A percentile compares a stretch with the other conserved stretches of the same genome.
Evolutionary conservation across 352 stramenopile species (phyloP).

Genomic region (Globisporangium megalacanthum): DNA sequence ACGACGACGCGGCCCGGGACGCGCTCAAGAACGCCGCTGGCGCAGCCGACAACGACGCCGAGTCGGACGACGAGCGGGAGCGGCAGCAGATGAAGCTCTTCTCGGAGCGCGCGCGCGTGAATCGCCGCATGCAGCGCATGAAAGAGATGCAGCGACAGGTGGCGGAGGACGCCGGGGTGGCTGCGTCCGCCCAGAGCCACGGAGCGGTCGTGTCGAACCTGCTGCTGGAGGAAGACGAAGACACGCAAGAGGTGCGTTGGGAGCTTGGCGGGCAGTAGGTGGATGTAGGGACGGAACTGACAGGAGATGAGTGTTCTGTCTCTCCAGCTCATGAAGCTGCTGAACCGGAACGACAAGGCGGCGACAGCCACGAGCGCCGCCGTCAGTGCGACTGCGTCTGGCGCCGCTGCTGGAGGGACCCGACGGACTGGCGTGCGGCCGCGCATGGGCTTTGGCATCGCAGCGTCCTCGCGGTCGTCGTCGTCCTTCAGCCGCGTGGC

Average conservation of each 20-base stretch:
- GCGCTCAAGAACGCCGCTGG: conserved; percentile 16
- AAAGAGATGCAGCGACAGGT: conserved; percentile 70
- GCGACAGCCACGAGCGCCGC: neutral
- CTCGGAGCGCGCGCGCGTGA: conserved; percentile 72
- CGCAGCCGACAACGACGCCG: conserved; percentile 38
- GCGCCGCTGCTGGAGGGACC: neutral
- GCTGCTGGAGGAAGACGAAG: conserved; percentile 72
- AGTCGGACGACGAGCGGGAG: conserved; percentile 78
- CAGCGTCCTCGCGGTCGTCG: conserved; percentile 29
- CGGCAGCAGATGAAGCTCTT: conserved; percentile 85
- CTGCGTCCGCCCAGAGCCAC: conserved; percentile 13
- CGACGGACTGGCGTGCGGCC: conserved; percentile 12
- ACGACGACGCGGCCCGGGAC: conserved; percentile 28
- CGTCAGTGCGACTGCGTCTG: neutral
- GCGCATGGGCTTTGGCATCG: conserved; percentile 47
- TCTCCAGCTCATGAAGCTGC: conserved; percentile 43
- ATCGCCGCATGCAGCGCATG: conserved; percentile 83
- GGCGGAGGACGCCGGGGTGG: conserved; percentile 28
- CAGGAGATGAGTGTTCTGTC: neutral
- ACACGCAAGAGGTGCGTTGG: conserved; percentile 58
- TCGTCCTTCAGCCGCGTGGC: conserved; percentile 68
- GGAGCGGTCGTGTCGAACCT: conserved; percentile 43
- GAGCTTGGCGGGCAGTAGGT: too few species aligned
- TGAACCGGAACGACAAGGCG: conserved; percentile 45
- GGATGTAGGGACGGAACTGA: too few species aligned